Conservation (phyloP, 805 yeast species). For the Hanseniaspora taiwanica region DNA sequence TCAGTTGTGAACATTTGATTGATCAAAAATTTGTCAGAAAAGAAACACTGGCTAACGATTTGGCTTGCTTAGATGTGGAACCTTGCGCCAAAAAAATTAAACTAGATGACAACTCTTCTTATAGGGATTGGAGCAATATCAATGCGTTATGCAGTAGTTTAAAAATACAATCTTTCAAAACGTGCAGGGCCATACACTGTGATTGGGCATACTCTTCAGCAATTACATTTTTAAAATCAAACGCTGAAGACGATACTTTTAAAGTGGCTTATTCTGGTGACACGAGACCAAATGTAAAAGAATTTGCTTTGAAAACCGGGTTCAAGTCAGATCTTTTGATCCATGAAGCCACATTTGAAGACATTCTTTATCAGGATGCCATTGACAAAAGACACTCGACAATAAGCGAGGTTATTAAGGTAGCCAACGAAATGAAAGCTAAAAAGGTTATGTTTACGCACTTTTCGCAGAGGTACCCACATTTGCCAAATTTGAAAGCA, state of each 20-base stretch:
- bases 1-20: conserved; percentile 50
- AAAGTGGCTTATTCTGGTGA: conserved; percentile 88
- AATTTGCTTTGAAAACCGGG: conserved; percentile 54
- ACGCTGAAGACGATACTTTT: conserved; percentile 27
- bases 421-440: conserved; percentile 61
- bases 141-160: conserved; percentile 28
- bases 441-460: conserved; percentile 69
- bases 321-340: conserved; percentile 55
- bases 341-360: conserved; percentile 90
- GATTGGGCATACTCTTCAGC: conserved; percentile 63
- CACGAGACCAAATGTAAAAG: conserved; percentile 61
- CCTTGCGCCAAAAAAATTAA: conserved; percentile 3
- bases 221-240: conserved; percentile 31
- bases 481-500: conserved; percentile 30
- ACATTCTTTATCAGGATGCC: conserved; percentile 67
- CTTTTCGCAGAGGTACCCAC: conserved; percentile 80
- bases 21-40: conserved; percentile 23
- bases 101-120: conserved; percentile 12
- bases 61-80: conserved; percentile 11
- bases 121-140: conserved; percentile 19
- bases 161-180: conserved; percentile 31
- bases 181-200: conserved; percentile 79
- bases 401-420: conserved; percentile 67
- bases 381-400: conserved; percentile 75
- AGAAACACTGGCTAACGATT: conserved; percentile 19